Percentiles rank a stretch among this genome's conserved stretches.
Conservation (phyloP, 768 basidiomycete genomes). For the Tylopilus intermedius region DNA sequence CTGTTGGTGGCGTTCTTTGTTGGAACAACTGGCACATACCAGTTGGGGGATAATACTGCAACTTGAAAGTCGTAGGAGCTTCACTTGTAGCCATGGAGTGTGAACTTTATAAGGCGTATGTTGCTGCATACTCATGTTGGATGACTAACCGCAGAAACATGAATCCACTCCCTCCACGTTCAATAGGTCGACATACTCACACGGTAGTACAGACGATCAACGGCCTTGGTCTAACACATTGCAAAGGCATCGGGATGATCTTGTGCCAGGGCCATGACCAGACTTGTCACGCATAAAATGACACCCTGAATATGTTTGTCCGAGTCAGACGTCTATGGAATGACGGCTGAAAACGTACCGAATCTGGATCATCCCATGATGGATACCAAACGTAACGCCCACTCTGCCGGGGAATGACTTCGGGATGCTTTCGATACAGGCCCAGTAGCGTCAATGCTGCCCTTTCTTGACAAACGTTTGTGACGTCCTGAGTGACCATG, state of each 20-base stretch:
- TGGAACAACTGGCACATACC: slow-evolving; percentile 44
- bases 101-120: slow-evolving; percentile 98
- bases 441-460: slow-evolving; percentile 90
- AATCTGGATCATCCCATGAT: slow-evolving; percentile 92
- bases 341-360: slow-evolving; percentile 43
- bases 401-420: slow-evolving; percentile 90
- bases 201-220: slow-evolving; percentile 78
- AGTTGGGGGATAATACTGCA: slow-evolving; percentile 95
- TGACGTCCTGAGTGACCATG: slow-evolving; percentile 63
- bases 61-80: slow-evolving; percentile 80
- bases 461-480: slow-evolving; percentile 94
- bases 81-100: slow-evolving; percentile 96
- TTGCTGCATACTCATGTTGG: slow-evolving; percentile 80
- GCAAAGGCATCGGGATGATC: slow-evolving; percentile 86
- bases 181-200: slow-evolving; percentile 38
- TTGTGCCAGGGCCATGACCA: slow-evolving; percentile 92
- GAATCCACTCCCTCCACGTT: slow-evolving; percentile 1
- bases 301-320: slow-evolving; percentile 67
- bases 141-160: slow-evolving; percentile 65
- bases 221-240: slow-evolving; percentile 92
- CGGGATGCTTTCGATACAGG: slow-evolving; percentile 92
- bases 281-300: slow-evolving; percentile 86
- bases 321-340: slow-evolving; percentile 1
- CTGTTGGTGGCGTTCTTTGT: slow-evolving; percentile 4
- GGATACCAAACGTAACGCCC: slow-evolving; percentile 94